A percentile compares a stretch with the other conserved stretches of the same genome.
phyloP scores from a whole-genome alignment of 2,329 filamentous ascomycete genomes.

The Xylariaceae sp. region DNA sequence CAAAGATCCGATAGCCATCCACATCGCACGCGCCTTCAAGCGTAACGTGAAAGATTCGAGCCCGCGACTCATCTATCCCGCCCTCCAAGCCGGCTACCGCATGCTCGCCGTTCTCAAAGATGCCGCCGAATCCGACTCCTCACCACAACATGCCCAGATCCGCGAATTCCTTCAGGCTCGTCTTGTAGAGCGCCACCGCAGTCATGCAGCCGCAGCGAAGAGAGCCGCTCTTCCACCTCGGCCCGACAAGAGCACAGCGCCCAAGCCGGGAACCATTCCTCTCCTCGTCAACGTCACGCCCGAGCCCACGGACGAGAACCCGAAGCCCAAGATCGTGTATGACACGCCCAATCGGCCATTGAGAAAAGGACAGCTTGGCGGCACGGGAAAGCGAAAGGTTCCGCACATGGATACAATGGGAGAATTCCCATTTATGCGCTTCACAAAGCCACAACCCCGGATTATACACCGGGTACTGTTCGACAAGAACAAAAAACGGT shows the following conservation, averaged over 20 bases:
- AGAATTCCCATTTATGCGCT: slow-evolving; percentile 60
- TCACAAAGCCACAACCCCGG: slow-evolving; percentile 60
- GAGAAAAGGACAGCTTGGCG: slow-evolving; percentile 46
- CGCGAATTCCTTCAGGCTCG: slow-evolving; percentile 37
- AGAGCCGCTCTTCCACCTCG: neutral
- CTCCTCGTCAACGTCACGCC: slow-evolving; percentile 30
- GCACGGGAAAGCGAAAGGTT: slow-evolving; percentile 47
- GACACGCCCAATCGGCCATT: slow-evolving; percentile 43
- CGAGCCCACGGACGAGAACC: slow-evolving; percentile 32
- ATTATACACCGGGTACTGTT: slow-evolving; percentile 32
- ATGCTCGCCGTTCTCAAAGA: slow-evolving; percentile 20
- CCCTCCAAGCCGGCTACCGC: slow-evolving; percentile 63
- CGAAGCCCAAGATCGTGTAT: slow-evolving; percentile 39
- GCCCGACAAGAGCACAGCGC: slow-evolving; percentile 11
- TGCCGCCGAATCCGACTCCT: slow-evolving; percentile 11
- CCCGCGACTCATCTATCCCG: slow-evolving; percentile 55
- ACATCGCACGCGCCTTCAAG: slow-evolving; percentile 60
- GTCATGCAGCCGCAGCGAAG: slow-evolving; percentile 3
- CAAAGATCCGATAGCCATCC: slow-evolving; percentile 48
- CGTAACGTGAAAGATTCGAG: slow-evolving; percentile 57
- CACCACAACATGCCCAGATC: slow-evolving; percentile 37
- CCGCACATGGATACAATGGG: slow-evolving; percentile 55
- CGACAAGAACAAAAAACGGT: slow-evolving; percentile 4
- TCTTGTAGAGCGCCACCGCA: slow-evolving; percentile 30
- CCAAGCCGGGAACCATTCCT: slow-evolving; percentile 22